Evolutionary conservation across 2,329 filamentous ascomycete species (phyloP).

Genomic region (Fusarium succisae): DNA sequence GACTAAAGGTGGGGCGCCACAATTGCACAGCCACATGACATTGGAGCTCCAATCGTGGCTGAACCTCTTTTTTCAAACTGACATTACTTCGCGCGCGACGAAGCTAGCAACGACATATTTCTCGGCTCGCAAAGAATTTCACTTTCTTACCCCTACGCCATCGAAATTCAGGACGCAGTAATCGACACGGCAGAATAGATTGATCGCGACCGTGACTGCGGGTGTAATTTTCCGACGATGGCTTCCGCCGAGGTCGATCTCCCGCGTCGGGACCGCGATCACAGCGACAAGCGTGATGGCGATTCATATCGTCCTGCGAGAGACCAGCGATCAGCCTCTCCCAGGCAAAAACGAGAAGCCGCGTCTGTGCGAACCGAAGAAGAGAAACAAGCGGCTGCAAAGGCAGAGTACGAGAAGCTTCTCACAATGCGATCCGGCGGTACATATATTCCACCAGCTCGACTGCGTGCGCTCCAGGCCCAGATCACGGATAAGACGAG

Average conservation of each 20-base stretch:
- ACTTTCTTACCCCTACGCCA: slow-evolving; percentile 18
- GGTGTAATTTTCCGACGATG: slow-evolving; percentile 45
- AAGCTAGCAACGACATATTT: slow-evolving; percentile 30
- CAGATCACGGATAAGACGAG: slow-evolving; percentile 96
- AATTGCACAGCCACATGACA: slow-evolving; percentile 20
- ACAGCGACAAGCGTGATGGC: slow-evolving; percentile 53
- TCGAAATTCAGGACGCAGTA: slow-evolving; percentile 8
- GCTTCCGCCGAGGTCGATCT: slow-evolving; percentile 57
- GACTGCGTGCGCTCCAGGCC: slow-evolving; percentile 89
- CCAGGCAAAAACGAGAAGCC: slow-evolving; percentile 47
- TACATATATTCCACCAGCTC: slow-evolving; percentile 94
- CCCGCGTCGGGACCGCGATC: slow-evolving; percentile 51
- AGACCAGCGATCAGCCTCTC: slow-evolving; percentile 38
- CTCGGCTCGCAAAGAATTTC: slow-evolving; percentile 11
- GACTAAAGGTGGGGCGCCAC: slow-evolving; percentile 18
- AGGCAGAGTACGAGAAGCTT: slow-evolving; percentile 93
- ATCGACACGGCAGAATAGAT: not conserved
- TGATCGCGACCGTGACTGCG: not conserved
- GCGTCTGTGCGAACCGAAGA: slow-evolving; percentile 70
- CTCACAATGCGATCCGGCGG: slow-evolving; percentile 93
- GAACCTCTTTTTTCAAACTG: slow-evolving; percentile 37
- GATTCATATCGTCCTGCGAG: slow-evolving; percentile 61
- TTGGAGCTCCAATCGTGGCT: not conserved
- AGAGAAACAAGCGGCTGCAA: slow-evolving; percentile 86
- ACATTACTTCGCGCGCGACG: slow-evolving; percentile 12